Conservation (phyloP, 192 early-diverging fungal genomes). For the Coemansia sp. region DNA sequence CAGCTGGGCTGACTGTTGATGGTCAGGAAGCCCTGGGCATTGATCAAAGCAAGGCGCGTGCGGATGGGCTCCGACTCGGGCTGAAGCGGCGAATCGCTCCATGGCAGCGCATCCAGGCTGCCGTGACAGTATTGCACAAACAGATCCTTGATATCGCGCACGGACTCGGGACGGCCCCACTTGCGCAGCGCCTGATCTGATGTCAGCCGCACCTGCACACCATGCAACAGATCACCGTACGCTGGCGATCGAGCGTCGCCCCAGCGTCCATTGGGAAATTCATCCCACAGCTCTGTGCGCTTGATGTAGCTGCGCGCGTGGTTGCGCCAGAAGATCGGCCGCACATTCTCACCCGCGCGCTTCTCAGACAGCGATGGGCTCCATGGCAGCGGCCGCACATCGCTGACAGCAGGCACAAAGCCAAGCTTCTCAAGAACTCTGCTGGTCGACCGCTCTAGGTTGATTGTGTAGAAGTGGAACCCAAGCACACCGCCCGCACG, state of each 20-base stretch:
- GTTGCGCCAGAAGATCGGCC: slow-evolving; percentile 99
- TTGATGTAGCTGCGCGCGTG: slow-evolving; percentile 87
- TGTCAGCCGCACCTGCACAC: slow-evolving; percentile 80
- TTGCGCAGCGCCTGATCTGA: slow-evolving; percentile 70
- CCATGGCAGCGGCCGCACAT: slow-evolving; percentile 63
- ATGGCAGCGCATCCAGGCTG: slow-evolving; percentile 80
- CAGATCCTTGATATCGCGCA: slow-evolving; percentile 68
- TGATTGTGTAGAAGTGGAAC: slow-evolving; percentile 96
- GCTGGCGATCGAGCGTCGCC: slow-evolving; percentile 94
- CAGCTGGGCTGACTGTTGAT: slow-evolving; percentile 96
- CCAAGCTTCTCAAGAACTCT: slow-evolving; percentile 84
- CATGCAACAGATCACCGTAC: slow-evolving; percentile 77
- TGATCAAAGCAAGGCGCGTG: slow-evolving; percentile 67
- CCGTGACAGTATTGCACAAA: slow-evolving; percentile 87
- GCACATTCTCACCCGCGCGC: slow-evolving; percentile 91
- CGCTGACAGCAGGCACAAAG: slow-evolving; percentile 72
- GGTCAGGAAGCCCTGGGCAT: slow-evolving; percentile 84
- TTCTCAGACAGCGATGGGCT: slow-evolving; percentile 78
- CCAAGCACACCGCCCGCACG: slow-evolving; percentile 69
- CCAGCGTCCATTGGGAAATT: slow-evolving; percentile 98
- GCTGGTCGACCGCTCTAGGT: slow-evolving; percentile 85
- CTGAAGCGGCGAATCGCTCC: slow-evolving; percentile 82
- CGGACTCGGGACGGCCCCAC: slow-evolving; percentile 75
- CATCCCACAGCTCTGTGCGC: slow-evolving; percentile 93
- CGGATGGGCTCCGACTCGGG: slow-evolving; percentile 77